These are phyloP conservation scores for Phlebiopsis gigantea DNA, from an alignment of 768 basidiomycete species.

Conservation along the genomic window DNA sequence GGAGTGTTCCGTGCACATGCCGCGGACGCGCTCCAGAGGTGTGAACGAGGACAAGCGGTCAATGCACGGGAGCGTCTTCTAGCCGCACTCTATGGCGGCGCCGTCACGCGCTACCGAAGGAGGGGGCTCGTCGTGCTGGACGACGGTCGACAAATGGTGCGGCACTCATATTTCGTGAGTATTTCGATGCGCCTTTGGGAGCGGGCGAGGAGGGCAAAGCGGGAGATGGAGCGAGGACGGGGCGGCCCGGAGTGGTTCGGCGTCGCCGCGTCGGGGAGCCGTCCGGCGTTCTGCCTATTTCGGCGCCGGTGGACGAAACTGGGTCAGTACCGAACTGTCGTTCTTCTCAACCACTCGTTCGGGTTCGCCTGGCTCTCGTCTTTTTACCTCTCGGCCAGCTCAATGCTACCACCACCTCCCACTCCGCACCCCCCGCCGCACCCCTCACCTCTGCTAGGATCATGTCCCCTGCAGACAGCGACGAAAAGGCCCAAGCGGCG, in stretches of 20 bases:
- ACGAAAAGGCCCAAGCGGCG: not conserved
- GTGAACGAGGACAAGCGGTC: not conserved
- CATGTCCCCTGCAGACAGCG: not conserved
- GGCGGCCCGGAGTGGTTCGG: slow-evolving; percentile 1
- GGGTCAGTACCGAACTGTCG: slow-evolving; percentile 16
- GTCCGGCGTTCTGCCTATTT: not conserved
- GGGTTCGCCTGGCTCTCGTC: slow-evolving; percentile 9
- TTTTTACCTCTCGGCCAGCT: slow-evolving; percentile 8
- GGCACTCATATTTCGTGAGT: not conserved
- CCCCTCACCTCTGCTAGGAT: slow-evolving; percentile 6
- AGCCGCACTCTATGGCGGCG: not conserved
- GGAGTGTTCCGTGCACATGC: not conserved
- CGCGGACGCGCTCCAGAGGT: not conserved
- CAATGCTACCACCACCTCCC: slow-evolving; percentile 5
- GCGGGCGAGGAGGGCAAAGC: not conserved
- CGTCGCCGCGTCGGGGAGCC: slow-evolving; percentile 6
- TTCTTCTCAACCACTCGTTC: slow-evolving; percentile 13
- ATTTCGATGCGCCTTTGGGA: not conserved
- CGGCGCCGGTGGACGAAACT: slow-evolving; percentile 1
- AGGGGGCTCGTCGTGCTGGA: not conserved
- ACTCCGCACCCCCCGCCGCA: slow-evolving; percentile 9
- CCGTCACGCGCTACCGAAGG: not conserved
- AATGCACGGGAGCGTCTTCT: not conserved
- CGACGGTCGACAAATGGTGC: not conserved
- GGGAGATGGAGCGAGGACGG: not conserved